Evolutionary conservation across 2,329 filamentous ascomycete species (phyloP).

Genomic region (Emergomyces orientalis): DNA sequence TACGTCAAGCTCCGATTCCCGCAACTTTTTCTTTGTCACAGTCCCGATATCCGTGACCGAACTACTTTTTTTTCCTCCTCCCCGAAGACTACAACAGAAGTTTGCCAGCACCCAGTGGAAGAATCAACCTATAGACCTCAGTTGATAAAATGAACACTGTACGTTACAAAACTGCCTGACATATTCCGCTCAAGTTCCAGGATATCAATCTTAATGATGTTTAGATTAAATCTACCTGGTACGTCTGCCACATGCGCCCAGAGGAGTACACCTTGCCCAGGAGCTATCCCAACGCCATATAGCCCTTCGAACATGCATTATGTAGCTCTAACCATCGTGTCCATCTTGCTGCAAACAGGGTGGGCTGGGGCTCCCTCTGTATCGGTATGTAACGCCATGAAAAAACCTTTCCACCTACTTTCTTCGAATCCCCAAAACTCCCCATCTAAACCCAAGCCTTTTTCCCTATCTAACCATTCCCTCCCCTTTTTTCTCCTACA

Average conservation of each 20-base stretch:
- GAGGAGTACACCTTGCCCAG: not conserved
- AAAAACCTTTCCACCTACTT: not conserved
- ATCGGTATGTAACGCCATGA: slow-evolving; percentile 50
- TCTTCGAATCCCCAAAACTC: not conserved
- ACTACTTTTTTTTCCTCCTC: not conserved
- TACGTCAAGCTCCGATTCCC: not conserved
- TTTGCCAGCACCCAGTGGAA: not conserved
- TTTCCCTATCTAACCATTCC: not conserved
- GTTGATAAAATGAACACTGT: slow-evolving; percentile 44
- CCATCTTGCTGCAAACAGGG: slow-evolving; percentile 43
- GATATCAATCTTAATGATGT: not conserved
- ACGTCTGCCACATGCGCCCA: slow-evolving; percentile 22
- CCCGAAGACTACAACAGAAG: not conserved
- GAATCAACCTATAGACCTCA: not conserved
- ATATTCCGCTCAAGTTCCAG: not conserved
- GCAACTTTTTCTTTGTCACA: not conserved
- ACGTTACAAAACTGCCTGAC: slow-evolving; percentile 18
- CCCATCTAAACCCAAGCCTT: not conserved
- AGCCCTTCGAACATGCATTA: not conserved
- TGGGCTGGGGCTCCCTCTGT: slow-evolving; percentile 86
- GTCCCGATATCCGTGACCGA: not conserved
- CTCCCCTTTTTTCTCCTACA: not conserved
- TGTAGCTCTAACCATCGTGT: slow-evolving; percentile 15
- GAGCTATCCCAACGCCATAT: not conserved
- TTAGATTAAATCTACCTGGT: slow-evolving; percentile 52